These are phyloP conservation scores for Salix koriyanagi DNA, from an alignment of 345 rosid genomes.

Conservation along the genomic window DNA sequence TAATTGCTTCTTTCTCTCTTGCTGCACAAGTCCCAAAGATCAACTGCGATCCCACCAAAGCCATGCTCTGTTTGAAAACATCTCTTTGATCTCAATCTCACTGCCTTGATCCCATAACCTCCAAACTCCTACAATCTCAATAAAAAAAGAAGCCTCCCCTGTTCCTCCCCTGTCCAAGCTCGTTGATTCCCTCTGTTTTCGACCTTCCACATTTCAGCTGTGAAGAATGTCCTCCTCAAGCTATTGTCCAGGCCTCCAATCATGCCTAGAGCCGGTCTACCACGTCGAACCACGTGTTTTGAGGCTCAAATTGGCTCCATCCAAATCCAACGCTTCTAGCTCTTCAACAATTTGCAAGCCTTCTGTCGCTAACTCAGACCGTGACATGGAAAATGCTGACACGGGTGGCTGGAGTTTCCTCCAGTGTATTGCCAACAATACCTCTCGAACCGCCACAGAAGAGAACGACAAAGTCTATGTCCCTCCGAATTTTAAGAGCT, in stretches of 20 bases:
- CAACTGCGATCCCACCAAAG: neutral
- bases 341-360: neutral
- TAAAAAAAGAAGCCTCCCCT: neutral
- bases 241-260: slow-evolving; percentile 44
- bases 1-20: neutral
- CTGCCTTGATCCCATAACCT: slow-evolving; percentile 1
- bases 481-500: slow-evolving; percentile 7
- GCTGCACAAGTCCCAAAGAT: neutral
- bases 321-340: slow-evolving; percentile 5
- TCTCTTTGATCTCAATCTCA: neutral
- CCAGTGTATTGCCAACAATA: slow-evolving; percentile 2
- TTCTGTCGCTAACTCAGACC: neutral
- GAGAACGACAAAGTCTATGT: slow-evolving; percentile 1
- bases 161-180: neutral
- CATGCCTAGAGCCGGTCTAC: slow-evolving; percentile 41
- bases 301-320: slow-evolving; percentile 40
- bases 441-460: neutral
- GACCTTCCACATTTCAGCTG: neutral
- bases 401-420: slow-evolving; percentile 24
- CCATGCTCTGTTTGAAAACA: neutral
- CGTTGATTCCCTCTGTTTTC: slow-evolving; percentile 12
- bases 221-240: slow-evolving; percentile 42
- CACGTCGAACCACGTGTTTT: slow-evolving; percentile 30
- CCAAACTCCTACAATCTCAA: neutral
- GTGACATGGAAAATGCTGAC: slow-evolving; percentile 14